Evolutionary conservation across 1,139 yeast species (phyloP).

Genomic region (Kodamaea anthophila): DNA sequence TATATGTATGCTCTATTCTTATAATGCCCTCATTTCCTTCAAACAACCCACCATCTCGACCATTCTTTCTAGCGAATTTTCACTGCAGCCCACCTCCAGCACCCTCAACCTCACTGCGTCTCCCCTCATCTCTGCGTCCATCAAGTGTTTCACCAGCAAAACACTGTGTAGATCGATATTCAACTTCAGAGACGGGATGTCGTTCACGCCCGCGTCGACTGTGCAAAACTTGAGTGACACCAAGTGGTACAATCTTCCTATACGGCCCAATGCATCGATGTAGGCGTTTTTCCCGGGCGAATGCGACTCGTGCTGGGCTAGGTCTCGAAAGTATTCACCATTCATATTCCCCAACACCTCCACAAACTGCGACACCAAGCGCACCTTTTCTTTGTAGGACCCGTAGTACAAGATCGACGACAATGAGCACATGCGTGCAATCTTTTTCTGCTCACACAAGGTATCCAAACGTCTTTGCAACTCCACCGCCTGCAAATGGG

Average conservation of each 20-base stretch:
- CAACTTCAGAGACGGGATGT: slow-evolving; percentile 11
- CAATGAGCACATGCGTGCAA: slow-evolving; percentile 15
- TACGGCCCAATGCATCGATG: slow-evolving; percentile 13
- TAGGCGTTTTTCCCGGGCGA: slow-evolving; percentile 12
- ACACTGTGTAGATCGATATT: slow-evolving; percentile 9
- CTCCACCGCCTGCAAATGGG: slow-evolving; percentile 11
- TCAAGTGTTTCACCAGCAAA: slow-evolving; percentile 8
- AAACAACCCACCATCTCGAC: slow-evolving; percentile 7
- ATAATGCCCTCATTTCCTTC: slow-evolving; percentile 6
- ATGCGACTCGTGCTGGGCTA: no score
- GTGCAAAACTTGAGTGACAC: slow-evolving; percentile 19
- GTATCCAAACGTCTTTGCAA: slow-evolving; percentile 9
- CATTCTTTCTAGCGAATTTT: slow-evolving; percentile 7
- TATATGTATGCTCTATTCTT: no score
- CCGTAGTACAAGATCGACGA: slow-evolving; percentile 26
- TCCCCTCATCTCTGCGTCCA: slow-evolving; percentile 4
- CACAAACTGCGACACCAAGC: slow-evolving; percentile 19
- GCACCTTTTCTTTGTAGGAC: slow-evolving; percentile 29
- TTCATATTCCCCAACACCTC: slow-evolving; percentile 9
- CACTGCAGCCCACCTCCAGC: neutral
- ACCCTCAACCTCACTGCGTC: slow-evolving; percentile 5
- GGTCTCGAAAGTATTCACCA: slow-evolving; percentile 4
- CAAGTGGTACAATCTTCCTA: slow-evolving; percentile 13
- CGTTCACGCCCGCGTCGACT: slow-evolving; percentile 14
- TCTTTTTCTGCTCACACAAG: slow-evolving; percentile 6